Evolutionary conservation across 2,329 filamentous ascomycete species (phyloP), one percentile per base, ranked within the genome.

Genomic region (Xenoacremonium recifei): DNA sequence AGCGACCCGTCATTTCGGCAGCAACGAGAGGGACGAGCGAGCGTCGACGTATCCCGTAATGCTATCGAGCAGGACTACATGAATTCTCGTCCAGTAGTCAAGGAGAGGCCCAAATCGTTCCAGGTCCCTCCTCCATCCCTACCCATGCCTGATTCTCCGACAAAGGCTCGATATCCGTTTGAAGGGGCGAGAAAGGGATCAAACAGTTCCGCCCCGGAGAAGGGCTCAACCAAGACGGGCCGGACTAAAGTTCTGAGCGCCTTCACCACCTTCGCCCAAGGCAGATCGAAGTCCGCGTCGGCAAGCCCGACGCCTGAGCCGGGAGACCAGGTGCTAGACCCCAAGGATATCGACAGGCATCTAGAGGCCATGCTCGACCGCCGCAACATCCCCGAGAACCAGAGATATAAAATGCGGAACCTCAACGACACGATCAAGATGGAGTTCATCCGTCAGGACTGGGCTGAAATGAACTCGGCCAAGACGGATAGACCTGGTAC

Each of bases 361-460:
- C 72, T 82, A 35, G 79, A 84, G 55, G 79, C 76, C 3, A 75
- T 81, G 65, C 63, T 95, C 65, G 89, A 96, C 62, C 83, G 91
- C 15, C 80, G 92, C 50, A 96, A 97, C 58, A 95, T 97, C 40
- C 91, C 92, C 3, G 88, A 95, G 59, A 87, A 96, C 50, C 90
- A 96, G 74, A 79, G 92, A 41, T 89, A 92, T 65, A 95, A 95
- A 69, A 96, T 99, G 90, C 81, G 92, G 34, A 91, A 84, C 42
- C 72, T 99, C 46, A 89, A 88, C 49, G 79, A 89, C 51, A 86
- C 87, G 25, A 91, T 97, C 71, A 99, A 99, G 68, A 88, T 90
- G 61, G 91, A 97, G 60, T 95, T 99, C 57, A 90, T 97, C 56
- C 84, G 85, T 39, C 91, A 95, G 63, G 88, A 96, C 62, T 89